phyloP scores from a whole-genome alignment of 768 basidiomycete species.

The Tylopilus vinaceipallidus region DNA sequence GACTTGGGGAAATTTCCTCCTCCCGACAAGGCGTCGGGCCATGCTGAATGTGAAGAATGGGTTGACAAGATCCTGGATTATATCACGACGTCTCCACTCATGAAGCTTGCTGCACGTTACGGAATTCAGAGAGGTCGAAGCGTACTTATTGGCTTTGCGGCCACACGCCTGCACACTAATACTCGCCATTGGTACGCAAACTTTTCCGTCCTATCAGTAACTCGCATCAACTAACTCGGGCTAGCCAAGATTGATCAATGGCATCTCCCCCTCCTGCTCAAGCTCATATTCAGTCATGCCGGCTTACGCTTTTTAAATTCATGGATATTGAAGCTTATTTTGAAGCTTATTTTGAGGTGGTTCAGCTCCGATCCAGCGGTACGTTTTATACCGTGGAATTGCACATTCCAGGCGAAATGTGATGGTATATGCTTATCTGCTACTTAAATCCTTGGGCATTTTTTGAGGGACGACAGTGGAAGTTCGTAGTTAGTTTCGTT shows the following conservation, averaged over 20 bases:
- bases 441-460: constrained; percentile 1
- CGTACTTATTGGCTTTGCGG: constrained; percentile 5
- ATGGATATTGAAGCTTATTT: no score
- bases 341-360: constrained; percentile 4
- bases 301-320: constrained; percentile 7
- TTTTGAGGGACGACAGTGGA: constrained; percentile 8
- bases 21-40: constrained; percentile 3
- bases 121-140: constrained; percentile 4
- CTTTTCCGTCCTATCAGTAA: no score
- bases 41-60: not conserved
- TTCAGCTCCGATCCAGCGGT: constrained; percentile 17
- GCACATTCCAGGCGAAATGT: not conserved
- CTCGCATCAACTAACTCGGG: not conserved
- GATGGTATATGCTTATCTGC: constrained; percentile 9
- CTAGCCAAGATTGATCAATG: constrained; percentile 13
- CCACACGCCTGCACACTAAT: constrained; percentile 6
- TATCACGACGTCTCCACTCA: not conserved
- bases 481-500: constrained; percentile 9
- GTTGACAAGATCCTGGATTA: constrained; percentile 9
- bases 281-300: not conserved
- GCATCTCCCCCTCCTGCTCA: constrained; percentile 2
- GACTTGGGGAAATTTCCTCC: constrained; percentile 2
- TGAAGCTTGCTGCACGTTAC: not conserved
- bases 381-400: not conserved
- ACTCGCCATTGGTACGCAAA: constrained; percentile 7